Base-by-base conservation (phyloP, 2,329 filamentous ascomycete species). In the Ceratocystis papillata region DNA sequence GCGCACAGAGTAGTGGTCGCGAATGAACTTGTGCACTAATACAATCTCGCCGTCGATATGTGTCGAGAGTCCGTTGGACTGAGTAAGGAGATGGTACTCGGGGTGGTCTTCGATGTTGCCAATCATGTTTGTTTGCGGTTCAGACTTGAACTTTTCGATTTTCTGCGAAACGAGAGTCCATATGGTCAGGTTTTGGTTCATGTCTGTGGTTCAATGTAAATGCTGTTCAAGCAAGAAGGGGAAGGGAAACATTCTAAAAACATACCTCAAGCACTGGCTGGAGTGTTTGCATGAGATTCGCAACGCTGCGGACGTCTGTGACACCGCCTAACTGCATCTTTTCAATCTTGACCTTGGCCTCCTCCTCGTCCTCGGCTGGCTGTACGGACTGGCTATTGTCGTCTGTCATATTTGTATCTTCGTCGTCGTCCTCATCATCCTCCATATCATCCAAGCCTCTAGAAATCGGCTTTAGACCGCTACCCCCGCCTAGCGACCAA, bases 21-120 rank as follows among this genome's bases (percentile, higher is more conserved):
- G 85, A 68, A 96, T 90, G 75, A 90, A 95, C 77, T 99, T 99
- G 80, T 99, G 94, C 25, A 97, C 89, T 6, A 94, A 83, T 44
- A 89, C 88, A 59, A 97, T 89, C 75, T 97, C 93, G 73, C 89
- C 90, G 71, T 96, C 92, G 70, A 97, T 96, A 69, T 89, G 88
- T 5, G 93, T 95, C 0, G 94, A 96, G 6, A 96, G 81, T 28
- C 87, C 88, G 74, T 96, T 96, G 17, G 91, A 91, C 74, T 94
- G 87, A 44, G 90, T 95, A 67, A 96, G 78, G 45, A 96, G 84
- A 75, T 90, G 86, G 76, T 96, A 96, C 74, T 96, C 91, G 63
- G 90, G 90, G 71, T 96, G 91, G 73, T 96, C 90, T 76, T 96
- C 91, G 72, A 96, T 86, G 65, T 89, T 92, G 71, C 91, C 90